Evolutionary conservation across 129 eudicot species (phyloP).

Genomic region (Helichrysum umbraculigerum): DNA sequence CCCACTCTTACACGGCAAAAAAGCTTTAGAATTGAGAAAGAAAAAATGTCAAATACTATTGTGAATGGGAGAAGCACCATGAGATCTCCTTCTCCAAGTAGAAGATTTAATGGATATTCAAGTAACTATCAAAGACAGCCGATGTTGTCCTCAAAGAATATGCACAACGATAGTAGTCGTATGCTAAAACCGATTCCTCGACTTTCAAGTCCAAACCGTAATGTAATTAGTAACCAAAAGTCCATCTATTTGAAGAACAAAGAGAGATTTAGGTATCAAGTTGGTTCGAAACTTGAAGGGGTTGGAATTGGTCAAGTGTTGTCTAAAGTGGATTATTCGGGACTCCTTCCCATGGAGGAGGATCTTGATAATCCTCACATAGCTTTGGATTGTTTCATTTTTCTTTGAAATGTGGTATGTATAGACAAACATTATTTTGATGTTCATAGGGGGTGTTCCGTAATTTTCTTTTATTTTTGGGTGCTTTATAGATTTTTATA

Average conservation of each 20-base stretch:
- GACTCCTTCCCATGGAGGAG: slow-evolving; percentile 49
- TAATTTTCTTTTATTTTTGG: neutral
- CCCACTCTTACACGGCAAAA: slow-evolving; percentile 57
- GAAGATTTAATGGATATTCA: slow-evolving; percentile 46
- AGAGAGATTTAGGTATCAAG: slow-evolving; percentile 25
- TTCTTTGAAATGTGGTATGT: slow-evolving; percentile 37
- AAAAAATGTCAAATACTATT: slow-evolving; percentile 14
- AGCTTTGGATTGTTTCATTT: slow-evolving; percentile 83
- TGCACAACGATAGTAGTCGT: slow-evolving; percentile 13
- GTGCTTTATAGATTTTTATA: neutral
- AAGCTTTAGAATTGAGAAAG: slow-evolving; percentile 50
- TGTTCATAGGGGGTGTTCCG: slow-evolving; percentile 10
- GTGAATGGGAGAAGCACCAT: slow-evolving; percentile 28
- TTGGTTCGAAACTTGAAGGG: slow-evolving; percentile 37
- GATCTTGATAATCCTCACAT: slow-evolving; percentile 63
- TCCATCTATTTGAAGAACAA: slow-evolving; percentile 32
- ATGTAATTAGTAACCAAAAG: slow-evolving; percentile 23
- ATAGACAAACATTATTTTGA: slow-evolving; percentile 5
- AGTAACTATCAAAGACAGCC: slow-evolving; percentile 31
- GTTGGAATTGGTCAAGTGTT: slow-evolving; percentile 25
- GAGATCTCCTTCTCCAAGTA: slow-evolving; percentile 61
- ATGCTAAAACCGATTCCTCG: slow-evolving; percentile 31
- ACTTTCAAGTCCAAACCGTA: slow-evolving; percentile 39
- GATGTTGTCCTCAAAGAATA: slow-evolving; percentile 5
- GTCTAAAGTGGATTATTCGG: slow-evolving; percentile 31